Percentiles rank a stretch among this genome's conserved stretches.
Evolutionary conservation across 352 stramenopile species (phyloP).

Genomic region (Halophytophthora batemanensis): DNA sequence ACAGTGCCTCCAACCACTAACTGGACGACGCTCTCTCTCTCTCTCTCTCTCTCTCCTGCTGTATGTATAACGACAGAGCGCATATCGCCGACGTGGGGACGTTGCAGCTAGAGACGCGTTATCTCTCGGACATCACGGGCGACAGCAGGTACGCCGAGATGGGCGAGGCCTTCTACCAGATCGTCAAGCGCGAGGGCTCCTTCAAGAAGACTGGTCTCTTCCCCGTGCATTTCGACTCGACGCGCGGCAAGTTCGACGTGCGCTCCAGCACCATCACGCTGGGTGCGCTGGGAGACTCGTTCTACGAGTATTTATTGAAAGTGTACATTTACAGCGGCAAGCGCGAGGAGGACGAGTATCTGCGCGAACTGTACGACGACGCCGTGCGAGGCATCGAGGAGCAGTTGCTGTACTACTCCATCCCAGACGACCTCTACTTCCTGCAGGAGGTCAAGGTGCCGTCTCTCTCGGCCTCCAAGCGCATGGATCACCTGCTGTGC

Average conservation of each 20-base stretch:
- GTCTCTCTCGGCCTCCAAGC: slow-evolving; percentile 24
- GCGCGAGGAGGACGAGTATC: slow-evolving; percentile 49
- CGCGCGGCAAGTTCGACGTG: slow-evolving; percentile 21
- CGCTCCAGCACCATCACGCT: slow-evolving; percentile 45
- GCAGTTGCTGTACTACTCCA: slow-evolving; percentile 80
- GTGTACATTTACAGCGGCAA: slow-evolving; percentile 95
- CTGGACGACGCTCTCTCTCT: neutral
- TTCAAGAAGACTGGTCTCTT: slow-evolving; percentile 86
- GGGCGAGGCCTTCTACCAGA: slow-evolving; percentile 77
- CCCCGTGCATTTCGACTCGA: slow-evolving; percentile 73
- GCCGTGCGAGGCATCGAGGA: slow-evolving; percentile 92
- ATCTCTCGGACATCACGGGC: slow-evolving; percentile 77
- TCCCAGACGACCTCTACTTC: slow-evolving; percentile 61
- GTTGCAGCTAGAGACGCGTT: slow-evolving; percentile 80
- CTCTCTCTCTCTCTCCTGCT: neutral
- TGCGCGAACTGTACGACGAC: slow-evolving; percentile 92
- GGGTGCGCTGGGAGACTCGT: slow-evolving; percentile 94
- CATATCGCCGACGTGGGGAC: slow-evolving; percentile 83
- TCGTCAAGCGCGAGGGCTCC: slow-evolving; percentile 64
- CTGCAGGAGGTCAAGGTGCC: slow-evolving; percentile 32
- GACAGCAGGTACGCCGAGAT: slow-evolving; percentile 68
- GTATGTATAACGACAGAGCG: slow-evolving; percentile 22
- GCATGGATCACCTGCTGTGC: slow-evolving; percentile 97
- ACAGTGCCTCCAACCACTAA: neutral
- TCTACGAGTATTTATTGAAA: slow-evolving; percentile 99